Percentiles rank a stretch among this genome's conserved stretches.
phyloP scores from a whole-genome alignment of 1,284 basidiomycete species.

The Apiotrichum porosum region DNA sequence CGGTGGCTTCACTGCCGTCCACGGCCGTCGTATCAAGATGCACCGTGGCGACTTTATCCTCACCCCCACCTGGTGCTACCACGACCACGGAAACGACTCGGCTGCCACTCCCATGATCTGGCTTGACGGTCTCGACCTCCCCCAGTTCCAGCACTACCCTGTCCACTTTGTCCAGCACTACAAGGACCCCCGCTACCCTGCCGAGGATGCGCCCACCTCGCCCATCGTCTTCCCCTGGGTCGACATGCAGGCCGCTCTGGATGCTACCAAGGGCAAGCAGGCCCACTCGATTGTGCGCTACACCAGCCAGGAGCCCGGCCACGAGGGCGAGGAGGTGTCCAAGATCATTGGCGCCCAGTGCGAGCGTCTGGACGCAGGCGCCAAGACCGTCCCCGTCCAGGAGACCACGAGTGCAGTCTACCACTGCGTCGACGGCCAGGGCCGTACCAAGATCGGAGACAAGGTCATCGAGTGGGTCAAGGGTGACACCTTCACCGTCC shows the following conservation, averaged over 20 bases:
- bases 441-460: constrained; percentile 13
- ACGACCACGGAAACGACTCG: constrained; percentile 24
- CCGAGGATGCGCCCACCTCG: constrained; percentile 10
- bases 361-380: constrained; percentile 17
- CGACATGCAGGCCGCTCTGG: constrained; percentile 18
- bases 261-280: background rate
- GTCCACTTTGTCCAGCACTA: constrained; percentile 25
- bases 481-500: constrained; percentile 21
- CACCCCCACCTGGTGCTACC: constrained; percentile 20
- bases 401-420: constrained; percentile 18
- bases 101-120: constrained; percentile 22
- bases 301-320: constrained; percentile 9
- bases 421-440: constrained; percentile 21
- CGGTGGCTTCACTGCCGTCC: constrained; percentile 23
- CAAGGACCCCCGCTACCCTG: constrained; percentile 18
- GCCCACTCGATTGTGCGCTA: constrained; percentile 13
- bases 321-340: constrained; percentile 21
- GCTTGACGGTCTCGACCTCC: constrained; percentile 25
- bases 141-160: constrained; percentile 22
- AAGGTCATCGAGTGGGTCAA: constrained; percentile 18
- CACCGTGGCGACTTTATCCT: constrained; percentile 23
- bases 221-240: constrained; percentile 19
- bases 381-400: background rate
- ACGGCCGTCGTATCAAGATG: constrained; percentile 23
- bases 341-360: constrained; percentile 20